Base-by-base conservation (phyloP, 1,139 yeast genomes). In the Kodamaea arcana region DNA sequence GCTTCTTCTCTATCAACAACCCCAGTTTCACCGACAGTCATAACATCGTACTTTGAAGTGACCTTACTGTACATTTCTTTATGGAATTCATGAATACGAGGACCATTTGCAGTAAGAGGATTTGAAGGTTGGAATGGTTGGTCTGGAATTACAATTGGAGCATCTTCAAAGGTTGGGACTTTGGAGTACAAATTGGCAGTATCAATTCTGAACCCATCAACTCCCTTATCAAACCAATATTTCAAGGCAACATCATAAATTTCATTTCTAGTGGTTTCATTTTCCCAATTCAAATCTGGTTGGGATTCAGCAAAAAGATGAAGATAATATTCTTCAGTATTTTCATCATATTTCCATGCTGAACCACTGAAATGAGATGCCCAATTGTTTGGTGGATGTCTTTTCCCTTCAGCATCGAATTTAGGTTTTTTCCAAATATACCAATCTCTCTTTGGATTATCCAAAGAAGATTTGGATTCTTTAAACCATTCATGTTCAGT, bases 261-360 rank as follows among this genome's bases (percentile, higher is more conserved):
- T 21, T 78, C 80, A 12, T 68, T 51, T 52, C 81, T 60, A 25
- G 69, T 60, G 33, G 60, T 73, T 43, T 65, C 70, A 45, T 67
- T 74, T 47, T 75, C 81, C 82, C 82, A 76, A 51, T 76, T 76
- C 45, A 76, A 59, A 46, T 76, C 82, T 12, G 81, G 81, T 51
- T 76, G 82, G 22, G 69, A 52, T 33, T 50, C 53, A 20, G 80
- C 78, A 51, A 75, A 76, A 31, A 75, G 56, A 36, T 66, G 71
- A 42, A 76, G 60, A 51, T 75, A 76, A 56, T 74, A 76, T 51
- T 76, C 79, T 26, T 59, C 64, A 7, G 80, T 73, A 4, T 35
- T 28, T 39, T 72, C 78, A 48, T 76, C 82, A 45, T 60, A 75
- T 36, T 62, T 60, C 82, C 82, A 76, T 4, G 80, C 80, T 14